Percentiles rank a stretch among this genome's conserved stretches.
phyloP scores from a whole-genome alignment of 495 filamentous ascomycete genomes.

The Pyrenopolyporus hunteri region DNA sequence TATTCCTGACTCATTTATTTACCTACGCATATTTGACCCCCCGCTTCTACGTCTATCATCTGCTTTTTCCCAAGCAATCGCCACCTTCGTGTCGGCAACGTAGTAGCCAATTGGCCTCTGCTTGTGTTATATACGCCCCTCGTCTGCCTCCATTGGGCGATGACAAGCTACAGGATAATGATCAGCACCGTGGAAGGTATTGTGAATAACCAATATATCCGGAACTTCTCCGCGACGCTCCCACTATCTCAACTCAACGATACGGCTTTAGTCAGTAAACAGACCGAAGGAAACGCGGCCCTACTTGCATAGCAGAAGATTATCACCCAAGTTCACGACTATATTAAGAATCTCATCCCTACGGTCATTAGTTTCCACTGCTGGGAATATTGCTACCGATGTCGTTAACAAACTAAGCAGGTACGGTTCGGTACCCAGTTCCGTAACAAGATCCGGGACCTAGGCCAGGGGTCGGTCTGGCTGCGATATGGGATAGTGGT shows the following conservation, averaged over 20 bases:
- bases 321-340: background rate
- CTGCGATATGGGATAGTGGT: background rate
- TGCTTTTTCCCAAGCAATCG: too few species aligned
- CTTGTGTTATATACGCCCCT: background rate
- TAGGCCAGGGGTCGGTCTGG: background rate
- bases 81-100: too few species aligned
- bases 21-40: too few species aligned
- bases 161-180: slow-evolving; percentile 27
- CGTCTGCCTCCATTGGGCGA: slow-evolving; percentile 20
- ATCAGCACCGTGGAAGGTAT: slow-evolving; percentile 31
- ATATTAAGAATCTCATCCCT: background rate
- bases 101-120: background rate
- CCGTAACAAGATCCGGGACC: background rate
- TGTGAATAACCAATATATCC: slow-evolving; percentile 44
- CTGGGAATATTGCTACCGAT: background rate
- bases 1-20: too few species aligned
- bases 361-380: background rate
- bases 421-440: slow-evolving; percentile 5
- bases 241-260: slow-evolving; percentile 37
- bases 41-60: too few species aligned
- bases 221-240: slow-evolving; percentile 39
- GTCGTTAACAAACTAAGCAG: background rate
- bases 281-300: too few species aligned
- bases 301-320: slow-evolving; percentile 8
- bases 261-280: too few species aligned